Percentiles rank a stretch among this genome's conserved stretches.
phyloP scores from a whole-genome alignment of 2,329 filamentous ascomycete genomes.

The Aspergillus sojae region DNA sequence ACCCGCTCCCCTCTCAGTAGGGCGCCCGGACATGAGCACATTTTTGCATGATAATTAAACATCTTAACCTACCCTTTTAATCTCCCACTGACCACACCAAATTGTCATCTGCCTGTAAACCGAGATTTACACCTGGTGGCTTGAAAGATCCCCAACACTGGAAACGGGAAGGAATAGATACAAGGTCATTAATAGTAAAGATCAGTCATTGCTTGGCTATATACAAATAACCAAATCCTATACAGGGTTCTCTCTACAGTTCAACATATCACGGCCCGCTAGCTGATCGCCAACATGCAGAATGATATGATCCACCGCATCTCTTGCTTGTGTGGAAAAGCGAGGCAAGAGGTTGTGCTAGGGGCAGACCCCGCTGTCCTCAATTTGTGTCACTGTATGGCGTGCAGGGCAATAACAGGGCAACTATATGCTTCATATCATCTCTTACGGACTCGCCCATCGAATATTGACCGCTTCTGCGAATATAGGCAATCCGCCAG shows the following conservation, averaged over 20 bases:
- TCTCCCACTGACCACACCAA: not conserved
- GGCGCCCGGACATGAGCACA: conserved; percentile 22
- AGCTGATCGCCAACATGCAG: not conserved
- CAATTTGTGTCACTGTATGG: conserved; percentile 56
- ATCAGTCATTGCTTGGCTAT: not conserved
- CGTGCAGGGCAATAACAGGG: conserved; percentile 54
- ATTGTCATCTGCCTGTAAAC: too few species aligned
- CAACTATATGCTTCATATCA: conserved; percentile 50
- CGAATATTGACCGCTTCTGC: conserved; percentile 39
- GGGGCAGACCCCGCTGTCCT: conserved; percentile 25
- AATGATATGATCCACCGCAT: conserved; percentile 13
- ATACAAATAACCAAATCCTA: not conserved
- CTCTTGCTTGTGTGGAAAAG: conserved; percentile 33
- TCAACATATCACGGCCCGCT: not conserved
- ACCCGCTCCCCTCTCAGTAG: not conserved
- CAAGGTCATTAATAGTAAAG: not conserved
- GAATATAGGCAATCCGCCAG: conserved; percentile 48
- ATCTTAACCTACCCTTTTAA: not conserved
- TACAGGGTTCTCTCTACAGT: not conserved
- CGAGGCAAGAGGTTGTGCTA: conserved; percentile 28
- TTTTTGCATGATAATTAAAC: conserved; percentile 24
- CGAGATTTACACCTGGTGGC: not conserved
- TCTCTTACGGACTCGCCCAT: conserved; percentile 39
- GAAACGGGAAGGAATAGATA: not conserved
- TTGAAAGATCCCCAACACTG: not conserved